Evolutionary conservation across 805 yeast genomes (phyloP).

Genomic region (Wickerhamiella dianesei): DNA sequence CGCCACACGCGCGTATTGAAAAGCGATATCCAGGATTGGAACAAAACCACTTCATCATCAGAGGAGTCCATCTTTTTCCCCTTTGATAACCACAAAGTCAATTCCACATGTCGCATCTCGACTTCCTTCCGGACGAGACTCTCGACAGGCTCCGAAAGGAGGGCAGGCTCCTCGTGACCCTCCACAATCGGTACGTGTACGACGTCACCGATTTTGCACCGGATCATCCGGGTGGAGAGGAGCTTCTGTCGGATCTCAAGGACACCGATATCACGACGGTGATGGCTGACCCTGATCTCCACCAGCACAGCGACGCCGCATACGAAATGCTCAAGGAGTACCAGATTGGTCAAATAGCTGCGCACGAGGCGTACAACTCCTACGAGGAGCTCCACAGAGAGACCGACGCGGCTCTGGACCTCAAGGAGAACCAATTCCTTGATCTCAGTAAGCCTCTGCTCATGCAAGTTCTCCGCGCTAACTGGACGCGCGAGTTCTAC

Average conservation of each 20-base stretch:
- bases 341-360: constrained; percentile 60
- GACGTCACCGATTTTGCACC: constrained; percentile 63
- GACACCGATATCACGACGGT: constrained; percentile 44
- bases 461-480: constrained; percentile 61
- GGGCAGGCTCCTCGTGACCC: constrained; percentile 50
- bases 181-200: constrained; percentile 68
- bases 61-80: too few relatives aligned
- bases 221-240: constrained; percentile 61
- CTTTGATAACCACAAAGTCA: too few relatives aligned
- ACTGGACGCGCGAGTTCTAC: constrained; percentile 77
- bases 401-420: constrained; percentile 67
- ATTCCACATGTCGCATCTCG: constrained; percentile 1
- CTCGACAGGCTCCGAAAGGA: constrained; percentile 11
- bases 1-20: background rate
- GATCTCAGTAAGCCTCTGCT: constrained; percentile 75
- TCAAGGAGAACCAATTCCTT: constrained; percentile 64
- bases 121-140: constrained; percentile 6
- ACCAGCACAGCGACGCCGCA: constrained; percentile 73
- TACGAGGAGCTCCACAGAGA: constrained; percentile 42
- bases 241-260: constrained; percentile 33
- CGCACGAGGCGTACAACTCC: constrained; percentile 40
- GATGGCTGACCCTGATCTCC: constrained; percentile 58
- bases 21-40: background rate
- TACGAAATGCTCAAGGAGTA: constrained; percentile 75
- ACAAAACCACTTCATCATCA: background rate